These are phyloP conservation scores for Lipomyces japonicus DNA, from an alignment of 805 yeast species.

Conservation along the genomic window DNA sequence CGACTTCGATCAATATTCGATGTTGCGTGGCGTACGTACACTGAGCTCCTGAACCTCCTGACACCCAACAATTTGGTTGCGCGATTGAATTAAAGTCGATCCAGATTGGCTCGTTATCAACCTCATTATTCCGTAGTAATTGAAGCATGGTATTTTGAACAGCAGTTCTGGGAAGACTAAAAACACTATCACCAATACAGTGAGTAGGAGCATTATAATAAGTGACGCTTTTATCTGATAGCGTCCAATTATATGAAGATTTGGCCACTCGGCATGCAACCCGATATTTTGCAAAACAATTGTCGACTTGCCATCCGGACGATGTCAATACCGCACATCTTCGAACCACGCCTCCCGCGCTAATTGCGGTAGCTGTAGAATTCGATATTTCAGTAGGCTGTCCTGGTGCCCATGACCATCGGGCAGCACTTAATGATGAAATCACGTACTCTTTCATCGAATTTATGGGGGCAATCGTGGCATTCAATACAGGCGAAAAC, in stretches of 20 bases:
- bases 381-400: constrained; percentile 46
- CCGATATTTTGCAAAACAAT: constrained; percentile 56
- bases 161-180: constrained; percentile 24
- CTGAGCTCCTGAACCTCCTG: constrained; percentile 23
- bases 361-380: constrained; percentile 7
- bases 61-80: constrained; percentile 25
- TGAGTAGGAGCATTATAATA: constrained; percentile 34
- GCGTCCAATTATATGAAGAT: constrained; percentile 40
- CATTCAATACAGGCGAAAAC: constrained; percentile 57
- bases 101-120: constrained; percentile 15
- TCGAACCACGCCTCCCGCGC: constrained; percentile 36
- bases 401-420: constrained; percentile 73
- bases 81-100: constrained; percentile 21
- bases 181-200: constrained; percentile 14
- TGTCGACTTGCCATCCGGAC: constrained; percentile 59
- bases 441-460: constrained; percentile 29
- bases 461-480: constrained; percentile 31
- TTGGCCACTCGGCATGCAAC: constrained; percentile 54
- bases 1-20: constrained; percentile 6
- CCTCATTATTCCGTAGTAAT: constrained; percentile 3
- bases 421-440: constrained; percentile 29
- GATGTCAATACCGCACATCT: constrained; percentile 45
- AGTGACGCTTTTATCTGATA: constrained; percentile 34
- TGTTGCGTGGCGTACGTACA: constrained; percentile 9
- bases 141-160: constrained; percentile 23